Percentiles rank a stretch among this genome's conserved stretches.
phyloP scores from a whole-genome alignment of 257 asterid species.

The Knoxia roxburghii region DNA sequence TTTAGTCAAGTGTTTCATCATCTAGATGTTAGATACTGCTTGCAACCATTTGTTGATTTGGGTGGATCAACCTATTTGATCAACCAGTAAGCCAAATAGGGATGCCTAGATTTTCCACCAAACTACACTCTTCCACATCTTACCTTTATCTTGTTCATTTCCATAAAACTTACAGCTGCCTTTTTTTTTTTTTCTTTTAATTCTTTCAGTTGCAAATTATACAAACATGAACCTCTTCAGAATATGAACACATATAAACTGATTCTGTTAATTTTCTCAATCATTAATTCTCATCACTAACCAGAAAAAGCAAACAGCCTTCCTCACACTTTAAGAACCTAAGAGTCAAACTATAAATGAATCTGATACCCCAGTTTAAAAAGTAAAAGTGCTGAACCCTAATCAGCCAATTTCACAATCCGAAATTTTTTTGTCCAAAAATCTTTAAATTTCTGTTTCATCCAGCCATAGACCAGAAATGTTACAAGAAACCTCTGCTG shows the following conservation, averaged over 20 bases:
- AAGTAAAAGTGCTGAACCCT: background rate
- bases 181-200: background rate
- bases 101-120: background rate
- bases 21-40: background rate
- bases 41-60: background rate
- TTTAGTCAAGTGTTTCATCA: background rate
- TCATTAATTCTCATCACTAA: background rate
- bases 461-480: background rate
- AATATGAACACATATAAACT: background rate
- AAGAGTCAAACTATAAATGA: background rate
- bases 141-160: background rate
- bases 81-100: background rate
- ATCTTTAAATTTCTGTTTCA: too few species aligned
- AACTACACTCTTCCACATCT: background rate
- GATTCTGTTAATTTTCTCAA: background rate
- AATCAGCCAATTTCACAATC: background rate
- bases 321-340: background rate
- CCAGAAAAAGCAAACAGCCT: background rate
- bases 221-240: background rate
- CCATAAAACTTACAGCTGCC: background rate
- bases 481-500: background rate
- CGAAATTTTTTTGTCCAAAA: too few species aligned
- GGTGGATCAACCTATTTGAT: background rate
- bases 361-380: background rate
- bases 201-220: background rate